Conservation (phyloP, 169 alveolate species). For the Toxoplasma gondii region DNA sequence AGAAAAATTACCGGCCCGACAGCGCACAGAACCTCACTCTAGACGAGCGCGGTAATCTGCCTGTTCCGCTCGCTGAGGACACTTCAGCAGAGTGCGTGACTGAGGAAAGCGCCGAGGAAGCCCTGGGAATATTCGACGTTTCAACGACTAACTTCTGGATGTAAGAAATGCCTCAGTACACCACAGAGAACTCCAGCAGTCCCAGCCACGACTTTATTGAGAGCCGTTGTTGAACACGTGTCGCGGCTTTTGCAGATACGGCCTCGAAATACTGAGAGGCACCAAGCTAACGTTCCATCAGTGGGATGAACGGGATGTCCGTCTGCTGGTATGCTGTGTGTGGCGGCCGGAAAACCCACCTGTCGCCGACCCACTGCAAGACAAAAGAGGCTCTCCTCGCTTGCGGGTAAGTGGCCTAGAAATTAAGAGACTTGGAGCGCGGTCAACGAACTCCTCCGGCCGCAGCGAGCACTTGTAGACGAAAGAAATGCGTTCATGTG, state of each 20-base stretch:
- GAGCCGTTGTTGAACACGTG: too few species aligned
- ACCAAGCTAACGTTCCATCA: background rate
- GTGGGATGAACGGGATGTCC: constrained; percentile 19
- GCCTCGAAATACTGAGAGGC: background rate
- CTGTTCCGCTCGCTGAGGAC: background rate
- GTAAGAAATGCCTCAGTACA: background rate
- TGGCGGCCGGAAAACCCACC: background rate
- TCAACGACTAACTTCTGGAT: background rate
- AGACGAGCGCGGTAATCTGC: background rate
- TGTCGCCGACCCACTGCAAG: too few species aligned
- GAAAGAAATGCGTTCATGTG: too few species aligned
- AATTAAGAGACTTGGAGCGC: background rate
- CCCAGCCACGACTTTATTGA: background rate
- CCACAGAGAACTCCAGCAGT: background rate
- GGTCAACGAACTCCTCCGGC: background rate
- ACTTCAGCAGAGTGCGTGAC: background rate
- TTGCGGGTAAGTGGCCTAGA: background rate
- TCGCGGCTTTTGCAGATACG: constrained; percentile 19
- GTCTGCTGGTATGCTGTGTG: constrained; percentile 5
- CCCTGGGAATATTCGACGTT: background rate
- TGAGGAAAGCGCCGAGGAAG: background rate
- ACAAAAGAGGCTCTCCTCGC: background rate
- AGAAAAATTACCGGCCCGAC: background rate
- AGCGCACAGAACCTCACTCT: background rate
- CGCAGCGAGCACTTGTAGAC: background rate